A percentile compares a stretch with the other conserved stretches of the same genome.
Evolutionary conservation across 805 yeast genomes (phyloP).

Genomic region (Ogataea ramenticola): DNA sequence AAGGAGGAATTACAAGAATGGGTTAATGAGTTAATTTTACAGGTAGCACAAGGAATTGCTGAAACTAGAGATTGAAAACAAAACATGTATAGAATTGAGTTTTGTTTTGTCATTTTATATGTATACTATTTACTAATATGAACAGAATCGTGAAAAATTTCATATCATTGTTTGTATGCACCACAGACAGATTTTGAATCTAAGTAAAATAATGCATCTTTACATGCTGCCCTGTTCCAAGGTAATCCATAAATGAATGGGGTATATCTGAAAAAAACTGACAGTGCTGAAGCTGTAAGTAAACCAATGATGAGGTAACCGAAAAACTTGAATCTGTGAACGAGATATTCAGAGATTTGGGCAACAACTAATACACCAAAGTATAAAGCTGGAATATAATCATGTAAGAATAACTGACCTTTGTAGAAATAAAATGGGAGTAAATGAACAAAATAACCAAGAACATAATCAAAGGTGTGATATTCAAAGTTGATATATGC

Average conservation of each 20-base stretch:
- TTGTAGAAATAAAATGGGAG: slow-evolving; percentile 43
- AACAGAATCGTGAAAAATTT: neutral
- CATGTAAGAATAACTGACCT: slow-evolving; percentile 34
- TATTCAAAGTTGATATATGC: slow-evolving; percentile 13
- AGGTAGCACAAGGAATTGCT: slow-evolving; percentile 50
- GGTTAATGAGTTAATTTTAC: slow-evolving; percentile 60
- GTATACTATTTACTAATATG: neutral
- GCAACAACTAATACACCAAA: slow-evolving; percentile 39
- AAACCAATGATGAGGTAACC: slow-evolving; percentile 22
- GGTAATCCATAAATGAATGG: slow-evolving; percentile 41
- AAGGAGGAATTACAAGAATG: slow-evolving; percentile 56
- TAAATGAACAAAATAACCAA: slow-evolving; percentile 55
- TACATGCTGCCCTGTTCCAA: slow-evolving; percentile 40
- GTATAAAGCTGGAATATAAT: slow-evolving; percentile 44
- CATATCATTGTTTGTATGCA: slow-evolving; percentile 10
- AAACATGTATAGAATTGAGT: neutral
- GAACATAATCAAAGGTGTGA: slow-evolving; percentile 28
- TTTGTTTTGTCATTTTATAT: neutral
- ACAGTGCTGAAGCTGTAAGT: slow-evolving; percentile 13
- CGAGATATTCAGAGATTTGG: slow-evolving; percentile 36
- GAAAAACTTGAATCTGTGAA: slow-evolving; percentile 19
- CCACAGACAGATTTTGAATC: slow-evolving; percentile 40
- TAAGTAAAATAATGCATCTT: slow-evolving; percentile 25
- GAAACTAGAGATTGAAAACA: slow-evolving; percentile 25
- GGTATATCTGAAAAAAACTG: slow-evolving; percentile 22